These are phyloP conservation scores for Colletotrichum sojae DNA, from an alignment of 2,329 filamentous ascomycete species.

Conservation along the genomic window DNA sequence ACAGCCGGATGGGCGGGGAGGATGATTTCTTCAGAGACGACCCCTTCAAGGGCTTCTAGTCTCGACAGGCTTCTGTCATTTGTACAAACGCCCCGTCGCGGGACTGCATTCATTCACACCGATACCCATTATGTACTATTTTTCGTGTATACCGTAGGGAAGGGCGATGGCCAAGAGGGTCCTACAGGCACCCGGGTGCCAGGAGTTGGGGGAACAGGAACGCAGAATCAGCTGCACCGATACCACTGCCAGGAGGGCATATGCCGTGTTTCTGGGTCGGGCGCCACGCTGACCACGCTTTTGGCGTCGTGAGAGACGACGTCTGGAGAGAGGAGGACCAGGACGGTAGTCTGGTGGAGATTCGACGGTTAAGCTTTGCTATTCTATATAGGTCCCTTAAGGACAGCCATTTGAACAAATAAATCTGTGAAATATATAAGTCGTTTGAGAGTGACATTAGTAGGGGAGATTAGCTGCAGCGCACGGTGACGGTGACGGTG, in stretches of 20 bases:
- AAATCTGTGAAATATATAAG: slow-evolving; percentile 16
- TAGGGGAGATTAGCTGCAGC: background rate
- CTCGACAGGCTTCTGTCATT: slow-evolving; percentile 11
- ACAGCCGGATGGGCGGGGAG: slow-evolving; percentile 63
- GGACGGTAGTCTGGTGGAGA: background rate
- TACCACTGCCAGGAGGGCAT: slow-evolving; percentile 17
- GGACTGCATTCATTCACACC: slow-evolving; percentile 36
- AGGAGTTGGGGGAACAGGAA: slow-evolving; percentile 16
- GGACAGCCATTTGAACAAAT: slow-evolving; percentile 6
- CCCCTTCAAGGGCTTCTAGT: slow-evolving; percentile 73
- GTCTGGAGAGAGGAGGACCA: background rate
- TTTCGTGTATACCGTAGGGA: slow-evolving; percentile 20
- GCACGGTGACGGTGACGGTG: background rate
- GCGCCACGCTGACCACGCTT: background rate
- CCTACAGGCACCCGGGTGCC: background rate
- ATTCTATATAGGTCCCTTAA: slow-evolving; percentile 22
- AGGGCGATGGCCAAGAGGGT: background rate
- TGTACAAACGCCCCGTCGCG: slow-evolving; percentile 18
- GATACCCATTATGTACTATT: slow-evolving; percentile 38
- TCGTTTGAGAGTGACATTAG: background rate
- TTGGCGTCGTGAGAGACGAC: slow-evolving; percentile 19
- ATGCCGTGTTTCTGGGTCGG: slow-evolving; percentile 11
- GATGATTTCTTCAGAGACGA: slow-evolving; percentile 73
- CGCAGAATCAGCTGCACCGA: slow-evolving; percentile 8
- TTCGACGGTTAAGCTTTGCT: background rate